Conservation (phyloP, 306 rosid species). For the Abrus pulchellus region DNA sequence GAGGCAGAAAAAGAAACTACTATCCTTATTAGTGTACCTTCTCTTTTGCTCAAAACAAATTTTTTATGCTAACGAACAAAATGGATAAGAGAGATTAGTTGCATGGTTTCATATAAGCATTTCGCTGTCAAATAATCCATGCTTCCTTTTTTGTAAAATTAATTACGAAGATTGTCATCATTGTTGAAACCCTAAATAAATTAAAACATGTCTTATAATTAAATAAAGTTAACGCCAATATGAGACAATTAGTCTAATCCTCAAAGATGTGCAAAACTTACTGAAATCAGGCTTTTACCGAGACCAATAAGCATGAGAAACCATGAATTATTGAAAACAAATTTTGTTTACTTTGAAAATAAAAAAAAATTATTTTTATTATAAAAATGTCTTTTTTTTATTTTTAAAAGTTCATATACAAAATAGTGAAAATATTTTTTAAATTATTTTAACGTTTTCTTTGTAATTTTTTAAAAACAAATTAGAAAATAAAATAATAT, state of each 20-base stretch:
- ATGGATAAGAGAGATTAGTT: constrained; percentile 34
- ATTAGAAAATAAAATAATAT: too few relatives aligned
- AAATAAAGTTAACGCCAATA: not conserved
- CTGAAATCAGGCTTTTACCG: not conserved
- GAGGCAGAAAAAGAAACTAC: constrained; percentile 1
- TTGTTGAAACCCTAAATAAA: not conserved
- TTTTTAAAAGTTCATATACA: too few relatives aligned
- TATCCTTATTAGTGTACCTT: constrained; percentile 20
- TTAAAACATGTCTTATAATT: not conserved
- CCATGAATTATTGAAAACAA: constrained; percentile 1
- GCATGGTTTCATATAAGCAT: constrained; percentile 25
- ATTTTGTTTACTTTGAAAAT: too few relatives aligned
- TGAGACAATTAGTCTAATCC: not conserved
- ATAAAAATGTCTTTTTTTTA: too few relatives aligned
- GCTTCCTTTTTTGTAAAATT: not conserved
- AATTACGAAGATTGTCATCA: not conserved
- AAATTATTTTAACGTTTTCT: too few relatives aligned
- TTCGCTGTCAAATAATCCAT: constrained; percentile 43
- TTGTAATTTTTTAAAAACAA: too few relatives aligned
- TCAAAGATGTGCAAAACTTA: not conserved
- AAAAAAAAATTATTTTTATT: too few relatives aligned
- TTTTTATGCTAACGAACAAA: constrained; percentile 18
- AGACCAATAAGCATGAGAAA: not conserved
- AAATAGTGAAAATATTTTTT: too few relatives aligned
- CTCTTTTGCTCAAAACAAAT: constrained; percentile 33